phyloP scores from a whole-genome alignment of 1,284 basidiomycete genomes.

The Mycena citricolor region DNA sequence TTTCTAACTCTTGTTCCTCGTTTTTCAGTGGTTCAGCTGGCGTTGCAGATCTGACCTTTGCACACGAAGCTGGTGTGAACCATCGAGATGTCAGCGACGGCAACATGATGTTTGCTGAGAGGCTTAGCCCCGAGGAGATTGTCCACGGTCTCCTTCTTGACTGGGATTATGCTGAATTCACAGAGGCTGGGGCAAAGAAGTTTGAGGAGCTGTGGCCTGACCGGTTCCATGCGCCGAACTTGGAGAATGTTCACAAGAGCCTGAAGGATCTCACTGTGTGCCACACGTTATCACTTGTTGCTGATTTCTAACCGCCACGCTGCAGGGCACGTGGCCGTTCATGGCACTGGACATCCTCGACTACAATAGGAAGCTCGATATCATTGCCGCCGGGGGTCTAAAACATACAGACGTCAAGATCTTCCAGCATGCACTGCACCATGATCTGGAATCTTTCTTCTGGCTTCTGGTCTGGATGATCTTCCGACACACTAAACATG shows the following conservation, averaged over 20 bases:
- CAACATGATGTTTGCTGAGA: neutral
- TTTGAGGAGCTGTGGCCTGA: slow-evolving; percentile 1
- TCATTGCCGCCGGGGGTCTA: too few relatives aligned
- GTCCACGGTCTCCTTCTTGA: slow-evolving; percentile 5
- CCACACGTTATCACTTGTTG: neutral
- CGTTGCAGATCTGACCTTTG: too few relatives aligned
- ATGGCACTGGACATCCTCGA: neutral
- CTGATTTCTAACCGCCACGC: neutral
- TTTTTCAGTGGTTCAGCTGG: too few relatives aligned
- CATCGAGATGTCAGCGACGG: neutral
- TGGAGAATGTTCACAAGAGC: neutral
- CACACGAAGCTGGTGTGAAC: neutral
- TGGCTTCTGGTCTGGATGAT: neutral
- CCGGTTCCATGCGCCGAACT: neutral
- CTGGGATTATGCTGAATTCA: slow-evolving; percentile 13
- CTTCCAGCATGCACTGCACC: neutral
- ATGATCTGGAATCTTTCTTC: neutral
- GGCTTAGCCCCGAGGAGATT: neutral
- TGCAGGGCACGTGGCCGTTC: slow-evolving; percentile 1
- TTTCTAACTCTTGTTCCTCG: too few relatives aligned
- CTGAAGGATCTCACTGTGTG: too few relatives aligned
- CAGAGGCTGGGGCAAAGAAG: neutral
- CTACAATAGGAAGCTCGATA: neutral
- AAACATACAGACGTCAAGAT: too few relatives aligned
- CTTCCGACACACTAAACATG: neutral